phyloP scores from a whole-genome alignment of 2,329 filamentous ascomycete species.

The Coniochaeta prunicola region DNA sequence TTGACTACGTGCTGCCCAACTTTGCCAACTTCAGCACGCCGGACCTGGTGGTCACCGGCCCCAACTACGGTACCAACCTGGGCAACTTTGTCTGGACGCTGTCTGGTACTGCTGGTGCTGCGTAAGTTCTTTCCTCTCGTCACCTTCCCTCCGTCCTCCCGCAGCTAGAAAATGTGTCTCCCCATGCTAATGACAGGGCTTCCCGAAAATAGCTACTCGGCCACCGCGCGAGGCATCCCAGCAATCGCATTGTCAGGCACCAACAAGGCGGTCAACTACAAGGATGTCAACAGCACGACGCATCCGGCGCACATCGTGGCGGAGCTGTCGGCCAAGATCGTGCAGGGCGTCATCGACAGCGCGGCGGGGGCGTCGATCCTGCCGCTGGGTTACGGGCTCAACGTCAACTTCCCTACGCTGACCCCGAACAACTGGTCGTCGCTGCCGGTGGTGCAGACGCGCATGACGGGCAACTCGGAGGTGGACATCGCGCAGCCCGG shows the following conservation, averaged over 20 bases:
- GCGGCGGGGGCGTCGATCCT: background rate
- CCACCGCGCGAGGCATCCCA: slow-evolving; percentile 1
- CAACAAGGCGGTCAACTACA: background rate
- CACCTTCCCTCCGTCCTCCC: background rate
- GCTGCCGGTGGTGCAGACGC: background rate
- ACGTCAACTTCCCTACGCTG: slow-evolving; percentile 1
- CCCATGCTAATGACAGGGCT: background rate
- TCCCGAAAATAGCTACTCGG: background rate
- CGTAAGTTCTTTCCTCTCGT: too few species aligned
- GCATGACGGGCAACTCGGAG: slow-evolving; percentile 1
- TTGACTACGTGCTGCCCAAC: slow-evolving; percentile 47
- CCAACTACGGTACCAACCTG: slow-evolving; percentile 47
- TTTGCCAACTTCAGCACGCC: slow-evolving; percentile 39
- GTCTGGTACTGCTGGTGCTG: slow-evolving; percentile 29
- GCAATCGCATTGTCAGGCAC: background rate
- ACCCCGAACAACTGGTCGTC: background rate
- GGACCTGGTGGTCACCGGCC: slow-evolving; percentile 47
- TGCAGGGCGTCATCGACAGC: background rate
- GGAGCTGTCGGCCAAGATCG: background rate
- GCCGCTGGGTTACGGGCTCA: background rate
- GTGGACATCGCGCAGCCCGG: background rate
- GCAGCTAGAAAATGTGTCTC: too few species aligned
- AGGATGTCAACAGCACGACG: background rate
- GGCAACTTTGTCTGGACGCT: slow-evolving; percentile 47
- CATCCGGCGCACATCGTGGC: background rate